phyloP scores from a whole-genome alignment of 176 grass and related monocot species.

The Oryza meyeriana region DNA sequence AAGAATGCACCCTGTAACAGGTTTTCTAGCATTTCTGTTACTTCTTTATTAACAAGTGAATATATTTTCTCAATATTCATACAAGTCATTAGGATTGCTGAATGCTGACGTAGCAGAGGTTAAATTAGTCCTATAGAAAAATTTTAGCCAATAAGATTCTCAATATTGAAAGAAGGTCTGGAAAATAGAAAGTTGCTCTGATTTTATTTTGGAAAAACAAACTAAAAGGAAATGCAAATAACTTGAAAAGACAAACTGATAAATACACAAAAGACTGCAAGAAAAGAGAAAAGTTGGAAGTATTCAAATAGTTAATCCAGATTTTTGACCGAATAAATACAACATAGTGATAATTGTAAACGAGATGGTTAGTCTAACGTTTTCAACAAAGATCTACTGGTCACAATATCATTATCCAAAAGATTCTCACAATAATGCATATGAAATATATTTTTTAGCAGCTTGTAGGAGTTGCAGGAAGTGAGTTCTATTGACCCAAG shows the following conservation, averaged over 20 bases:
- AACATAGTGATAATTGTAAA: background rate
- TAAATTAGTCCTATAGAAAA: background rate
- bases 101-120: background rate
- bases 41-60: slow-evolving; percentile 8
- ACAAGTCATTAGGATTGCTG: background rate
- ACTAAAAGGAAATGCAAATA: background rate
- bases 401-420: background rate
- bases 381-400: background rate
- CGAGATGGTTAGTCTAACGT: background rate
- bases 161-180: background rate
- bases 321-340: background rate
- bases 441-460: background rate
- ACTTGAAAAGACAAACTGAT: background rate
- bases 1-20: background rate
- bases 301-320: background rate
- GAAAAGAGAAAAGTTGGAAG: background rate
- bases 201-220: background rate
- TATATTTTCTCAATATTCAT: background rate
- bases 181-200: background rate
- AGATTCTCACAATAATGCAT: background rate
- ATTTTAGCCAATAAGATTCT: background rate
- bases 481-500: background rate
- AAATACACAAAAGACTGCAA: background rate
- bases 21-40: background rate
- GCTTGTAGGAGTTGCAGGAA: background rate